Conservation (phyloP, 2,329 filamentous ascomycete species). For the Pseudomassariella vexata region DNA sequence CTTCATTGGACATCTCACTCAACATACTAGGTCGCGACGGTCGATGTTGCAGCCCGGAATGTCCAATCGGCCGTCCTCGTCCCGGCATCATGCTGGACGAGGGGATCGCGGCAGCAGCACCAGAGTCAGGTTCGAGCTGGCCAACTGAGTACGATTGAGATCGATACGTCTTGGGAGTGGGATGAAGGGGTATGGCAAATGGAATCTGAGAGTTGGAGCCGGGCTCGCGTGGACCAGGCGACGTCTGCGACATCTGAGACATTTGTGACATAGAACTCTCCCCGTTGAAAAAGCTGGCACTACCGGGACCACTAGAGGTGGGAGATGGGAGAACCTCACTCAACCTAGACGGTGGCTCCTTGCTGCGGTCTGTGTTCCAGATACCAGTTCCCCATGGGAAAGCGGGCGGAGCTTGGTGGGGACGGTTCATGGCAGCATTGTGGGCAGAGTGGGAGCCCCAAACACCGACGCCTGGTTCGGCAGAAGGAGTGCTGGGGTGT, state of each 20-base stretch:
- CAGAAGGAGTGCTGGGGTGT: conserved; percentile 73
- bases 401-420: conserved; percentile 36
- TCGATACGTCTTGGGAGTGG: conserved; percentile 86
- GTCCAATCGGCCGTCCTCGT: conserved; percentile 47
- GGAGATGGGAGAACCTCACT: conserved; percentile 72
- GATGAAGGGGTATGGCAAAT: conserved; percentile 82
- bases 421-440: conserved; percentile 40
- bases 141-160: conserved; percentile 97
- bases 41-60: conserved; percentile 70
- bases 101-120: conserved; percentile 27
- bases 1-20: conserved; percentile 64
- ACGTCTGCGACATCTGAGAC: conserved; percentile 46
- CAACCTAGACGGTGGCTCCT: conserved; percentile 69
- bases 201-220: conserved; percentile 63
- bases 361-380: conserved; percentile 68
- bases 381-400: conserved; percentile 78
- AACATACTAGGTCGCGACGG: conserved; percentile 74
- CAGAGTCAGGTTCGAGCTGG: conserved; percentile 68
- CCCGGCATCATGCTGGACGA: conserved; percentile 43
- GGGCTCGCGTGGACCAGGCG: conserved; percentile 45
- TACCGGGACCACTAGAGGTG: conserved; percentile 50
- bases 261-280: conserved; percentile 41
- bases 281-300: conserved; percentile 41
- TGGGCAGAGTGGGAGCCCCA: conserved; percentile 51
- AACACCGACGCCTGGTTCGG: conserved; percentile 49